Base-by-base conservation (phyloP, 2,329 filamentous ascomycete genomes). In the Alternaria sp. region DNA sequence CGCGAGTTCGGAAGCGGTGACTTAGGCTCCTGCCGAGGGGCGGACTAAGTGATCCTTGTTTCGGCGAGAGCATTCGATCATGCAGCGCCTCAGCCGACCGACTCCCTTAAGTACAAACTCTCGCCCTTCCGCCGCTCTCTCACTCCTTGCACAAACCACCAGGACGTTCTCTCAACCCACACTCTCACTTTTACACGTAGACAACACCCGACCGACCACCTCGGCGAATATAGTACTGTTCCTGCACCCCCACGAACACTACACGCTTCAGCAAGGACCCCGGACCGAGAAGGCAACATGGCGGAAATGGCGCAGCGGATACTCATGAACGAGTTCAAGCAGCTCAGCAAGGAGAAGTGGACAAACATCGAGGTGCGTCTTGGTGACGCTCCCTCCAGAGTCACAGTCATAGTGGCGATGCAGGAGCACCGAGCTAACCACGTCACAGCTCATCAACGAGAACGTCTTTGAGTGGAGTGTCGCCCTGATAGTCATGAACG, bases 401-500 rank as follows among this genome's bases (percentile, higher is more conserved):
- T 44, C 46, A 21, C 36, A 19, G 43, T 47, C 25, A 1, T 23
- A 59, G 70, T 67, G 63, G 67, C 63, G 46, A 62, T 44, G n/a
- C 61, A 36, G 21, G 53, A 59, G 54, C 52, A 63, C 62, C 64
- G 49, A 73, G 73, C 73, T 73, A 68, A 76, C 73, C 61, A 55
- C 65, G 40, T 36, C 46, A 50, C 56, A 96, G 88, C 85, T 93
- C 36, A 87, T 93, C 68, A 88, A 93, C 73, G 87, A 90, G n/a
- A 93, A 96, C 78, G 89, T 98, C 66, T 91, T 96, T 77, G 87
- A 89, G 67, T 98, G 96, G 95, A 89, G 88, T 64, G 85, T 98
- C 51, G 94, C 91, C 4, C 88, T 99, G 61, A 94, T 97, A 83
- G 93, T 97, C 40, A 88, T 97, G 74, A 98, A 98, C 81, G 88